A percentile compares a stretch with the other conserved stretches of the same genome.
phyloP scores from a whole-genome alignment of 2,329 filamentous ascomycete genomes.

The Verticillium tricorpus region DNA sequence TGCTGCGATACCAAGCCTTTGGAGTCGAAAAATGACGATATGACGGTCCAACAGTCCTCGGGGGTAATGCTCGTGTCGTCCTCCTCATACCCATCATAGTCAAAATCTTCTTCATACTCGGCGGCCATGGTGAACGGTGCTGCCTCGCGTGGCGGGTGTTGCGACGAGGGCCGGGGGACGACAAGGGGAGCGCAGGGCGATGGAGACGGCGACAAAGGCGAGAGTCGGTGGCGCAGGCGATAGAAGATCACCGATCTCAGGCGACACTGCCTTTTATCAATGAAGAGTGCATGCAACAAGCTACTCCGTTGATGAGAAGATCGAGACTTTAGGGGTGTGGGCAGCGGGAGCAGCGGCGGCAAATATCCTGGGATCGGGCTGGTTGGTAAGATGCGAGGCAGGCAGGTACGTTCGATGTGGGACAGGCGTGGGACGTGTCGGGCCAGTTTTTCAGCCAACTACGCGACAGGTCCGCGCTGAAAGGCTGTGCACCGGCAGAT shows the following conservation, averaged over 20 bases:
- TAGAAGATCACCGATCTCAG: not conserved
- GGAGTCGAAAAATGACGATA: constrained; percentile 91
- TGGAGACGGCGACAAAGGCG: not conserved
- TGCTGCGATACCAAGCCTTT: constrained; percentile 97
- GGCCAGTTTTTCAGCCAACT: not conserved
- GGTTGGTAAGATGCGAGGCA: not conserved
- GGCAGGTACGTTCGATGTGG: not conserved
- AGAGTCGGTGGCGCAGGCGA: not conserved
- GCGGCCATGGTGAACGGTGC: constrained; percentile 40
- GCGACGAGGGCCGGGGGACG: not conserved
- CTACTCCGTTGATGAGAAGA: not conserved
- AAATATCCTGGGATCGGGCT: not conserved
- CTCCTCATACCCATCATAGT: constrained; percentile 68
- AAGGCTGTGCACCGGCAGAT: not conserved
- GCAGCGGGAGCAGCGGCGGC: not conserved
- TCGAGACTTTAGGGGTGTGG: not conserved
- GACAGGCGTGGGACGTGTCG: not conserved
- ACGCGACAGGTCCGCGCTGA: not conserved
- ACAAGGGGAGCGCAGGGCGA: not conserved
- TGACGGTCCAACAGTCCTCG: constrained; percentile 98
- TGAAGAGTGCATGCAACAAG: not conserved
- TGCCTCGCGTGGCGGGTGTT: not conserved
- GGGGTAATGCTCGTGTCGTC: constrained; percentile 74
- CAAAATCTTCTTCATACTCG: constrained; percentile 52
- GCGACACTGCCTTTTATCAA: not conserved